A percentile compares a stretch with the other conserved stretches of the same genome.
Conservation (phyloP, 2,329 filamentous ascomycete genomes). For the Trichocomaceae sp. region DNA sequence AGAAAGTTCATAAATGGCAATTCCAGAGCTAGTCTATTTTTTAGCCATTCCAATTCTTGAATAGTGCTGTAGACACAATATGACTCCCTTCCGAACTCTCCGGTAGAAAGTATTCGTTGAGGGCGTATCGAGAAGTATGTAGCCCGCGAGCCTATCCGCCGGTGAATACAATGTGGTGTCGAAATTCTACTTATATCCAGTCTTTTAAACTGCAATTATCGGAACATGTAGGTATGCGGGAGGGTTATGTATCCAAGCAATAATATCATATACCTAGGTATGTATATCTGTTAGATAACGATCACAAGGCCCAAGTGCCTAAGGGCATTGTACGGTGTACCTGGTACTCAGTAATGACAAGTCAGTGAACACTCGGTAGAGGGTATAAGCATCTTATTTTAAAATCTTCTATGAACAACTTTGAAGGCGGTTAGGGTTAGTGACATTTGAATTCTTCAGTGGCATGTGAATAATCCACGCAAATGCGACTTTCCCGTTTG, state of each 20-base stretch:
- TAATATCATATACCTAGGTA: not conserved
- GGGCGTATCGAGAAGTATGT: not conserved
- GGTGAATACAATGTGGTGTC: too few species aligned
- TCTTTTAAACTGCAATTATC: not conserved
- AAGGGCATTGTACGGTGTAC: not conserved
- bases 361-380: not conserved
- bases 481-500: not conserved
- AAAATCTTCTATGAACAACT: too few species aligned
- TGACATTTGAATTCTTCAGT: not conserved
- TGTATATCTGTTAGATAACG: too few species aligned
- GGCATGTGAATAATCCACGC: not conserved
- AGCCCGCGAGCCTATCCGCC: not conserved
- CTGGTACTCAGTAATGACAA: not conserved
- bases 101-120: not conserved
- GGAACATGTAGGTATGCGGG: not conserved
- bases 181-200: not conserved
- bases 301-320: not conserved
- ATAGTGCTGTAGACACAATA: not conserved
- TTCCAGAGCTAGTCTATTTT: not conserved
- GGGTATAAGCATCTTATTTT: not conserved
- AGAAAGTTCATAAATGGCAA: not conserved
- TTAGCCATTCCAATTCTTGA: not conserved
- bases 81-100: not conserved
- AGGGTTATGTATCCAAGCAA: not conserved
- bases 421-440: not conserved